Percentiles rank a stretch among this genome's conserved stretches.
phyloP scores from a whole-genome alignment of 129 eudicot species.

The Rutidosis leptorrhynchoides region DNA sequence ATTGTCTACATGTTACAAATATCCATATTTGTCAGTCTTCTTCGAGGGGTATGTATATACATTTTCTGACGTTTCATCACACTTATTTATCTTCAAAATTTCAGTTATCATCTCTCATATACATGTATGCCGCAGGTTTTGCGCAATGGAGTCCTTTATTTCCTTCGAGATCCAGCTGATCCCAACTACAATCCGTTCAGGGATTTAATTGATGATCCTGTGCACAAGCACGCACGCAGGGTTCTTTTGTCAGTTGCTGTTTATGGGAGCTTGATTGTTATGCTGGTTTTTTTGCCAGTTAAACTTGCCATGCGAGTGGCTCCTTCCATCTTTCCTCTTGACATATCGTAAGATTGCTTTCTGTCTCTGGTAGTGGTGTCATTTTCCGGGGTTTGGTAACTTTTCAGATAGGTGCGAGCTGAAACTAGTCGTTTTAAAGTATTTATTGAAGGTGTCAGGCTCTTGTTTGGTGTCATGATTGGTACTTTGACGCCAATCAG shows the following conservation, averaged over 20 bases:
- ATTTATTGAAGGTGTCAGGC: background rate
- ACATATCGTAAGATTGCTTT: constrained; percentile 63
- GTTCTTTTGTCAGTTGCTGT: constrained; percentile 87
- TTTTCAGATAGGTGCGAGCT: background rate
- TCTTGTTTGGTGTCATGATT: background rate
- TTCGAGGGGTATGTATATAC: constrained; percentile 77
- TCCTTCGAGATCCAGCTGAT: constrained; percentile 94
- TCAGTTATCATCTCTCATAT: too few relatives aligned
- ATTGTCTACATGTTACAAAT: constrained; percentile 94
- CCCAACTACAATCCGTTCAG: constrained; percentile 94
- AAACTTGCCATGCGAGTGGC: constrained; percentile 94
- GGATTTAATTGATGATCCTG: constrained; percentile 94
- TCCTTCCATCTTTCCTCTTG: constrained; percentile 84
- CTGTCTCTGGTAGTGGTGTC: constrained; percentile 6
- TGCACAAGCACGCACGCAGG: constrained; percentile 94
- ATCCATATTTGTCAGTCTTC: constrained; percentile 93
- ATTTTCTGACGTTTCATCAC: background rate
- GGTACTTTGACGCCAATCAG: background rate
- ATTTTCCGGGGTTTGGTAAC: background rate
- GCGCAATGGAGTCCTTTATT: constrained; percentile 86
- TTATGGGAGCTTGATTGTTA: constrained; percentile 83
- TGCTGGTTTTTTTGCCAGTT: constrained; percentile 88
- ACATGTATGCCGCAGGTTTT: constrained; percentile 48
- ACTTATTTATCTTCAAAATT: background rate
- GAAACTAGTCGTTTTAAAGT: background rate